Evolutionary conservation across 139 green algal species (phyloP).

Genomic region (Chlamydomonas sp.): DNA sequence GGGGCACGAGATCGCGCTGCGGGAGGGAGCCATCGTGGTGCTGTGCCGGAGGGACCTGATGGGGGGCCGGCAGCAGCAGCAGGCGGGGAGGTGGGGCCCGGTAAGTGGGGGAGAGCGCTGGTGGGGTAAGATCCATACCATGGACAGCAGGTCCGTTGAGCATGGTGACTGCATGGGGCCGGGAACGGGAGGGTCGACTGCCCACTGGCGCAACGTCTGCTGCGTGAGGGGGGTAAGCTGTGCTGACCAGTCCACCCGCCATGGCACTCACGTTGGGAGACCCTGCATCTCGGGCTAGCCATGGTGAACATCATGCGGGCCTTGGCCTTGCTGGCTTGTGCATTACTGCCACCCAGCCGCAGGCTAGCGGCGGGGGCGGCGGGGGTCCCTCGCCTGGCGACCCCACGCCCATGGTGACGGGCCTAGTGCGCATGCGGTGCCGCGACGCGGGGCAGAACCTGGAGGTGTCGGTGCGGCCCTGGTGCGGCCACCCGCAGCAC

Average conservation of each 20-base stretch:
- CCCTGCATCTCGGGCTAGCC: too few species aligned
- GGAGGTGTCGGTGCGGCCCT: slow-evolving; percentile 45
- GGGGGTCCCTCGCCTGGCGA: slow-evolving; percentile 5
- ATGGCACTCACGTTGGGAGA: too few species aligned
- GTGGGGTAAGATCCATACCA: neutral
- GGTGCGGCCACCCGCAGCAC: slow-evolving; percentile 28
- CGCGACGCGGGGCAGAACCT: slow-evolving; percentile 25
- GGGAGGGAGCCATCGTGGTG: slow-evolving; percentile 26
- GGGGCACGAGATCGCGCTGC: neutral
- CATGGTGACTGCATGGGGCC: too few species aligned
- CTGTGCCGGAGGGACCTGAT: neutral
- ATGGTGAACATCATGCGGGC: too few species aligned
- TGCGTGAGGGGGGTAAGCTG: too few species aligned
- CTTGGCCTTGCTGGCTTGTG: neutral
- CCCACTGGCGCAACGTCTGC: too few species aligned
- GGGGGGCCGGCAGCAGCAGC: neutral
- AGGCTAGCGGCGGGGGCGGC: slow-evolving; percentile 51
- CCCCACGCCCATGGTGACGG: neutral
- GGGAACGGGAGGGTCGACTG: too few species aligned
- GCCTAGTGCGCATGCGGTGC: slow-evolving; percentile 25
- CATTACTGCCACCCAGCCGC: neutral
- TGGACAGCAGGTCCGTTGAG: neutral
- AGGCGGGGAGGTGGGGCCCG: slow-evolving; percentile 2
- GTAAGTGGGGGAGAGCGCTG: neutral
- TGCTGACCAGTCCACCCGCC: too few species aligned